These are phyloP conservation scores for Stachybotrys chlorohalonatus DNA, from an alignment of 2,329 filamentous ascomycete genomes.

Conservation along the genomic window DNA sequence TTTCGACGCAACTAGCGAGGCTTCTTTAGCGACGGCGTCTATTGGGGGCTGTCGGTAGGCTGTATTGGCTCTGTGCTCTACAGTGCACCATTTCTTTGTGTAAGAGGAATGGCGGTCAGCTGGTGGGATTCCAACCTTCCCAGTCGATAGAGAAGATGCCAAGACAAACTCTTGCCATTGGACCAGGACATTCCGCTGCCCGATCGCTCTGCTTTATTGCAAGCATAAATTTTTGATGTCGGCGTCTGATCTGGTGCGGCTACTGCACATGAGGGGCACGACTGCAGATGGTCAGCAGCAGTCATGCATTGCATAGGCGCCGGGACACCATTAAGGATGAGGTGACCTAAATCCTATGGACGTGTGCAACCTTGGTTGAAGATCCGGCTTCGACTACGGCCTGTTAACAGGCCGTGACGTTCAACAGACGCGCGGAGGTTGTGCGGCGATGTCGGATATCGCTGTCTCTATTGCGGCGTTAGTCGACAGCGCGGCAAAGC, in stretches of 20 bases:
- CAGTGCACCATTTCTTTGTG: too few species aligned
- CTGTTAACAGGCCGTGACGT: not conserved
- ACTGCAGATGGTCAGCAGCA: not conserved
- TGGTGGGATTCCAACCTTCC: too few species aligned
- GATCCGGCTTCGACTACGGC: slow-evolving; percentile 1
- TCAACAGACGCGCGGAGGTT: not conserved
- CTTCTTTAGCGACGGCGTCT: too few species aligned
- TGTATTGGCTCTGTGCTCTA: too few species aligned
- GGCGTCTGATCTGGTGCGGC: not conserved
- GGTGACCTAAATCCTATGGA: not conserved
- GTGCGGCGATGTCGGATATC: not conserved
- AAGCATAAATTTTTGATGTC: too few species aligned
- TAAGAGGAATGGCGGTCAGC: too few species aligned
- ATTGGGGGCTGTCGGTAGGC: too few species aligned
- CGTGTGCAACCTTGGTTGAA: not conserved
- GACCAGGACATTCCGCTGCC: too few species aligned
- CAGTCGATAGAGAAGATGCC: too few species aligned
- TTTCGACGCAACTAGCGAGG: too few species aligned
- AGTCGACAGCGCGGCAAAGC: not conserved
- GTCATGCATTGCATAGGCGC: slow-evolving; percentile 14
- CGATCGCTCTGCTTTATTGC: too few species aligned
- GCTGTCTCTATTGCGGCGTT: not conserved
- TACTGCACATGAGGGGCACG: not conserved
- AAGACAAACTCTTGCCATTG: too few species aligned
- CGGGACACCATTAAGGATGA: slow-evolving; percentile 5